Conservation (phyloP, 2,329 filamentous ascomycete species). For the Didymella pinodella region DNA sequence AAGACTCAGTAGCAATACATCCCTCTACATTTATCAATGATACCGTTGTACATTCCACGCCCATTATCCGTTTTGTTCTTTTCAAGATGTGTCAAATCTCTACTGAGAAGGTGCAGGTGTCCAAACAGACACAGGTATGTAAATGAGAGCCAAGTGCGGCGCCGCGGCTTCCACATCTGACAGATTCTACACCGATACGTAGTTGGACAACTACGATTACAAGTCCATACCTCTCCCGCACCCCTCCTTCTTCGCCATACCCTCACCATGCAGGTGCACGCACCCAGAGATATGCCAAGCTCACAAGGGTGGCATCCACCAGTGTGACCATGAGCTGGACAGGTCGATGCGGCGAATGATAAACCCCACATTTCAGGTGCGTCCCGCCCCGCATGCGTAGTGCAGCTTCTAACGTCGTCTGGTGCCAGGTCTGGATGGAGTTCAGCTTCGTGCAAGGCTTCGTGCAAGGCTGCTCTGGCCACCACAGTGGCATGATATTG, state of each 20-base stretch:
- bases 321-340: background rate
- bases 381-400: background rate
- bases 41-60: constrained; percentile 2
- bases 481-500: background rate
- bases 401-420: background rate
- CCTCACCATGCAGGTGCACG: background rate
- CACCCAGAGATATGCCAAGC: background rate
- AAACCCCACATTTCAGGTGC: background rate
- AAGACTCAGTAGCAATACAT: background rate
- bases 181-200: background rate
- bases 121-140: background rate
- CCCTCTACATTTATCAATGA: background rate
- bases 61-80: background rate
- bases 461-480: background rate
- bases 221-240: background rate
- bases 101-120: background rate
- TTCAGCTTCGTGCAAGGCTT: background rate
- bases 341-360: background rate
- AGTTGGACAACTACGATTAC: background rate
- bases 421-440: background rate
- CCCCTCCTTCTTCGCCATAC: background rate
- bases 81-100: too few species aligned
- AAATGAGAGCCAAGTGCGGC: background rate
- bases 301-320: background rate
- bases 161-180: background rate